Evolutionary conservation across 768 basidiomycete genomes (phyloP), one percentile per base, ranked within the genome.

Genomic region (Cystoderma amianthinum): DNA sequence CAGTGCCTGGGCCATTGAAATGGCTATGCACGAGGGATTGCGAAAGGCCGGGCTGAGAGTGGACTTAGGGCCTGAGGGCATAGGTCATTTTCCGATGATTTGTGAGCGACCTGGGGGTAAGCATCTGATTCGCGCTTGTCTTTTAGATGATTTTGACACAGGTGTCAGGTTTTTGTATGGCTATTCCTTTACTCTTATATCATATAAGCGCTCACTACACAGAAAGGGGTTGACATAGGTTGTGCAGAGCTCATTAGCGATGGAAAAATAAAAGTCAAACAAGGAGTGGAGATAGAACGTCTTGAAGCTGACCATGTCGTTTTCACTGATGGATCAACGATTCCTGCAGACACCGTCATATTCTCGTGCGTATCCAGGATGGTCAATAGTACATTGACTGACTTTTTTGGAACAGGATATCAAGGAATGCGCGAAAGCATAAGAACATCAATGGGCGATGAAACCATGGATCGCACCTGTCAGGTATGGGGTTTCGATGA

Each of bases 231-330:
- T 15, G 73, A 74, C 46, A 65, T 69, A 37, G 78, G 75, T 20
- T 70, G 70, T 32, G 68, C 69, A 22, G 64, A 76, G 49, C 59
- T 72, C 43, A 72, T 80, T 47, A 64, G 65, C 23, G 61, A 69
- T 32, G 76, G 76, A 4, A 69, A 76, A 50, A 72, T 80, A 56
- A 73, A 74, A 49, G 55, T 81, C 44, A 80, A 78, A 61, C 72
- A 71, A 48, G 76, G 75, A 32, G 57, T 60, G 13, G 64, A 68
- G 45, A 60, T 72, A 28, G 55, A 58, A 16, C 46, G 48, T 9
- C 66, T 72, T 50, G 59, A 54, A 6, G 42, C 53, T 15, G 44
- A 56, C 32, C 59, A 57, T 13, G 46, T 71, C 3, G 40, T 63
- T 9, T 68, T 73, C 48, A 56, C 56, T 0, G 64, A 72, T 43